Evolutionary conservation across 768 basidiomycete species (phyloP).

Genomic region (Boletus subcaerulescens): DNA sequence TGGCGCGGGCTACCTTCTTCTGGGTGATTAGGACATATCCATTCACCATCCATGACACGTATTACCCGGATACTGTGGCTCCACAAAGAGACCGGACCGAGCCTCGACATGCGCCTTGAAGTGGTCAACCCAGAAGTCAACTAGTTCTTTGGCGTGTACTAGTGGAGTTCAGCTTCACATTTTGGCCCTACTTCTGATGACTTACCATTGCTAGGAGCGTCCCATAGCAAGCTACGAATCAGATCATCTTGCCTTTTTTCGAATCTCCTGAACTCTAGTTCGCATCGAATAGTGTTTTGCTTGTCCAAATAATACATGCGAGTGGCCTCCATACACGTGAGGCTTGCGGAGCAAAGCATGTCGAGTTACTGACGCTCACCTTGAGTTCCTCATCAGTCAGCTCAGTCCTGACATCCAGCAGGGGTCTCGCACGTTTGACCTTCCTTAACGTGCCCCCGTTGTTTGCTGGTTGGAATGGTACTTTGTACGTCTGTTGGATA

Average conservation of each 20-base stretch:
- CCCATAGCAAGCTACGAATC: constrained; percentile 65
- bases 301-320: constrained; percentile 64
- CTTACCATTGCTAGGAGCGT: constrained; percentile 63
- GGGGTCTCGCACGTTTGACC: constrained; percentile 48
- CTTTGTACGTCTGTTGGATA: neutral
- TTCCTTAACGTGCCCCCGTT: constrained; percentile 31
- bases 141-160: constrained; percentile 68
- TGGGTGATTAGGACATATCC: constrained; percentile 2
- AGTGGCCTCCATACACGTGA: constrained; percentile 42
- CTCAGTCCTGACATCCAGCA: constrained; percentile 74
- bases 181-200: neutral
- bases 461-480: neutral
- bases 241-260: constrained; percentile 54
- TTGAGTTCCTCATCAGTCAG: constrained; percentile 81
- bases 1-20: constrained; percentile 39
- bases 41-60: neutral
- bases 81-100: constrained; percentile 36
- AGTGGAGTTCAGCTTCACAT: constrained; percentile 3
- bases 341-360: neutral
- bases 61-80: constrained; percentile 12
- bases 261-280: constrained; percentile 47
- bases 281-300: constrained; percentile 53
- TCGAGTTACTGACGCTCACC: constrained; percentile 34
- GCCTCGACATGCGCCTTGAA: constrained; percentile 71
- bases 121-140: constrained; percentile 72